Conservation (phyloP, 179 eudicot species). For the Beta corolliflora region DNA sequence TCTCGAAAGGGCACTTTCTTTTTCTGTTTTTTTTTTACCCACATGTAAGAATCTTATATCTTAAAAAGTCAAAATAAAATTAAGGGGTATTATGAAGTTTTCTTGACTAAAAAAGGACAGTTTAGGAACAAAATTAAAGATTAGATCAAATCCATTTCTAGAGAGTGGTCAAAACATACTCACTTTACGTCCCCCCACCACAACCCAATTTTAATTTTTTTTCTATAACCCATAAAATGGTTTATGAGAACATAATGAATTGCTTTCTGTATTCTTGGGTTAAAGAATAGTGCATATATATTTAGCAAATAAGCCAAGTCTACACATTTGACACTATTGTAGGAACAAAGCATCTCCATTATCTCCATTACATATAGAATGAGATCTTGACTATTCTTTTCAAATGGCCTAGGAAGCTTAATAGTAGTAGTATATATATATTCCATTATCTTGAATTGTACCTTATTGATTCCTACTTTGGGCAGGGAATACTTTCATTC, state of each 20-base stretch:
- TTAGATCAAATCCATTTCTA: not conserved
- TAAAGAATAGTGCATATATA: not conserved
- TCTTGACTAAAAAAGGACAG: too few species aligned
- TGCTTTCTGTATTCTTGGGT: constrained; percentile 10
- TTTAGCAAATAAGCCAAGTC: constrained; percentile 1
- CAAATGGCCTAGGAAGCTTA: constrained; percentile 27
- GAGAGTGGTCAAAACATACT: not conserved
- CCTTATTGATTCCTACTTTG: constrained; percentile 22
- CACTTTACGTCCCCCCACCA: too few species aligned
- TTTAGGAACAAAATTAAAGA: too few species aligned
- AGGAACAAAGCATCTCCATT: constrained; percentile 21
- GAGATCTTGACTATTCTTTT: constrained; percentile 26
- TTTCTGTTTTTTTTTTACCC: not conserved
- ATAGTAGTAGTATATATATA: constrained; percentile 1
- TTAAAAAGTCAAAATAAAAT: not conserved
- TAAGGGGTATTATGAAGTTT: too few species aligned
- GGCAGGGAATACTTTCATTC: constrained; percentile 21
- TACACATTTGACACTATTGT: constrained; percentile 20
- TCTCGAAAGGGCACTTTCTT: too few species aligned
- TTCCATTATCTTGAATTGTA: constrained; percentile 15
- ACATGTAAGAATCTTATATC: not conserved
- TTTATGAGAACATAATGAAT: constrained; percentile 11
- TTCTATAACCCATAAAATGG: not conserved
- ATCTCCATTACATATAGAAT: constrained; percentile 18
- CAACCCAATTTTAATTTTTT: not conserved